Percentiles rank a stretch among this genome's conserved stretches.
Evolutionary conservation across 2,329 filamentous ascomycete genomes (phyloP).

Genomic region (Verticillium longisporum): DNA sequence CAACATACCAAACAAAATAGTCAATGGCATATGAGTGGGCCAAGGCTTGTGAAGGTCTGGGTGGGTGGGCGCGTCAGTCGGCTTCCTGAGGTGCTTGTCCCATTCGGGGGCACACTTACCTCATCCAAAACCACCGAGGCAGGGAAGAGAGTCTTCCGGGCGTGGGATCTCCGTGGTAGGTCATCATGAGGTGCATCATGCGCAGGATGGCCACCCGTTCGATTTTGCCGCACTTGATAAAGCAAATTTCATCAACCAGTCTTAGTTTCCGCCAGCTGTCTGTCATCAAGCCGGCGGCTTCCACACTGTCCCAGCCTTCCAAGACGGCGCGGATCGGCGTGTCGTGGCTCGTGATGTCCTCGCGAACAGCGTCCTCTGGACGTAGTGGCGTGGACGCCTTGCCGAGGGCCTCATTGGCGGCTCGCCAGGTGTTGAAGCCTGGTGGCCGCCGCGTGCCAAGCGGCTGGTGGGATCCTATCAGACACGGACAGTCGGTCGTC

Average conservation of each 20-base stretch:
- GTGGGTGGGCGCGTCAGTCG: not conserved
- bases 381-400: constrained; percentile 9
- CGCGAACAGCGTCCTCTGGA: constrained; percentile 3
- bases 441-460: not conserved
- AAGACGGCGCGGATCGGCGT: constrained; percentile 16
- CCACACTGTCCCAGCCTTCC: constrained; percentile 21
- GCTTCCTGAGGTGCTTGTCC: not conserved
- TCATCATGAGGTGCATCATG: constrained; percentile 17
- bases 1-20: constrained; percentile 21
- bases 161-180: constrained; percentile 18
- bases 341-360: constrained; percentile 17
- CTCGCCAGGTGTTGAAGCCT: constrained; percentile 16
- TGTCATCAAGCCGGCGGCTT: constrained; percentile 17
- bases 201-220: constrained; percentile 18
- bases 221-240: constrained; percentile 8
- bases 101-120: constrained; percentile 9
- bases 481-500: not conserved
- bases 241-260: constrained; percentile 16
- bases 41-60: constrained; percentile 19
- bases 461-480: not conserved
- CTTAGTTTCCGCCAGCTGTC: constrained; percentile 19
- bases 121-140: constrained; percentile 19
- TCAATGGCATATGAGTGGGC: constrained; percentile 22
- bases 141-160: constrained; percentile 11
- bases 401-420: constrained; percentile 15